Percentiles rank a stretch among this genome's conserved stretches.
These are phyloP conservation scores for Calonectria pauciramosa DNA, from an alignment of 2,329 filamentous ascomycete genomes.

Conservation along the genomic window DNA sequence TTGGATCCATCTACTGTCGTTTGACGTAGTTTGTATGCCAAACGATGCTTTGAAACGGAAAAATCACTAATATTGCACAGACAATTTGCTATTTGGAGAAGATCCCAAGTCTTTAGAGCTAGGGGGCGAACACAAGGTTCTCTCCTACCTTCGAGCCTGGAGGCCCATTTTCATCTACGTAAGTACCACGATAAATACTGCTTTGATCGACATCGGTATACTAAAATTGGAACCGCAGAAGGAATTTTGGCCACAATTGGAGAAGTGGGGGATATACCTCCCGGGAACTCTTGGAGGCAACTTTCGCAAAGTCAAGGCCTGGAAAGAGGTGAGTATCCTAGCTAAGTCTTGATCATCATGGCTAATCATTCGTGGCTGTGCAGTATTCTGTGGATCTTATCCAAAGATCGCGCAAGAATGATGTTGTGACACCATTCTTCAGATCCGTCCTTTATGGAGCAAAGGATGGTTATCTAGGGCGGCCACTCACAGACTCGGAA, in stretches of 20 bases:
- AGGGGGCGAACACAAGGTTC: background rate
- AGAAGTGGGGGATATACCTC: background rate
- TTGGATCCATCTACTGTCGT: background rate
- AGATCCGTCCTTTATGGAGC: background rate
- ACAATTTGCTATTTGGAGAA: background rate
- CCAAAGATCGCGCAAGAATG: background rate
- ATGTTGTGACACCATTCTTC: background rate
- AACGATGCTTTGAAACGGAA: accelerated
- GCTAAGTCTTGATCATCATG: background rate
- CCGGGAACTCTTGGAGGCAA: background rate
- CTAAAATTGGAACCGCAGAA: background rate
- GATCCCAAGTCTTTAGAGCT: background rate
- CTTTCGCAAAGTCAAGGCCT: background rate
- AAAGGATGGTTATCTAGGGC: background rate
- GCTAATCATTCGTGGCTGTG: background rate
- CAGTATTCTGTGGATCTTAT: background rate
- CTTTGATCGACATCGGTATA: background rate
- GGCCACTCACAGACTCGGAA: background rate
- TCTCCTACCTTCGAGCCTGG: background rate
- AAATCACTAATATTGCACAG: background rate
- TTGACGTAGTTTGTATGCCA: background rate
- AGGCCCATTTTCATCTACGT: background rate
- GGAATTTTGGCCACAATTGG: background rate
- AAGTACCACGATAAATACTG: background rate
- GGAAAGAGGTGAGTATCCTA: background rate